These are phyloP conservation scores for Penicillium goetzii DNA, from an alignment of 495 filamentous ascomycete genomes.

Conservation along the genomic window DNA sequence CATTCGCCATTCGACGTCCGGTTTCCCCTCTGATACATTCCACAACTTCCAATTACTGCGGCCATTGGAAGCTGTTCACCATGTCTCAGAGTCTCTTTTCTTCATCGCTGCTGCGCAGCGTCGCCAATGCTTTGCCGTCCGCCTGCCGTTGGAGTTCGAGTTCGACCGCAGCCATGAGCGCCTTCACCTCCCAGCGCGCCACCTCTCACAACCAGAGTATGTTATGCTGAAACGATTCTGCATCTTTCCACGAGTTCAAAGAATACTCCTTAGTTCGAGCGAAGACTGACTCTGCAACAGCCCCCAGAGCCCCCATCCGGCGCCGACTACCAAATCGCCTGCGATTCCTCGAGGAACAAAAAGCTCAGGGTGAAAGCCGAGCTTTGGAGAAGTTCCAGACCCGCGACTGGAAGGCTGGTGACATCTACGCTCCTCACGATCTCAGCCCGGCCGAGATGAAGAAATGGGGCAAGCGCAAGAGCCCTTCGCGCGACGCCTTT, in stretches of 20 bases:
- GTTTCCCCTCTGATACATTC: not conserved
- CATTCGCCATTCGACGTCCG: not conserved
- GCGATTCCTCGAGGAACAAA: constrained; percentile 46
- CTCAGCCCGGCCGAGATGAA: constrained; percentile 71
- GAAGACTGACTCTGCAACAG: constrained; percentile 19
- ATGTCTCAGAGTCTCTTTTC: constrained; percentile 44
- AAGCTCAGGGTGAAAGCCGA: constrained; percentile 42
- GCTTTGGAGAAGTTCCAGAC: constrained; percentile 43
- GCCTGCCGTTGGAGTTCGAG: constrained; percentile 49
- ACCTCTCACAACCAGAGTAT: constrained; percentile 22
- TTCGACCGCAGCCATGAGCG: constrained; percentile 42
- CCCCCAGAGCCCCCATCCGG: constrained; percentile 24
- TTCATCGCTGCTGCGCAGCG: constrained; percentile 37
- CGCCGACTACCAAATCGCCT: constrained; percentile 39
- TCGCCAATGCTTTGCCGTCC: constrained; percentile 29
- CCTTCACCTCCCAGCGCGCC: constrained; percentile 34
- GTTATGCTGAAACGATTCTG: not conserved
- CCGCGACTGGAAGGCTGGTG: constrained; percentile 70
- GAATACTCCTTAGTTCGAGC: not conserved
- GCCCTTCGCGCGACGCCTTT: constrained; percentile 66
- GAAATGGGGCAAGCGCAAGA: constrained; percentile 62
- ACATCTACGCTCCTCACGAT: constrained; percentile 91
- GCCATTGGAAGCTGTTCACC: not conserved
- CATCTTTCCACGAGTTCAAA: not conserved
- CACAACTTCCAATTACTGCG: constrained; percentile 7